Conservation (phyloP, 202 grass and related monocot species). For the Elaeis oleifera region DNA sequence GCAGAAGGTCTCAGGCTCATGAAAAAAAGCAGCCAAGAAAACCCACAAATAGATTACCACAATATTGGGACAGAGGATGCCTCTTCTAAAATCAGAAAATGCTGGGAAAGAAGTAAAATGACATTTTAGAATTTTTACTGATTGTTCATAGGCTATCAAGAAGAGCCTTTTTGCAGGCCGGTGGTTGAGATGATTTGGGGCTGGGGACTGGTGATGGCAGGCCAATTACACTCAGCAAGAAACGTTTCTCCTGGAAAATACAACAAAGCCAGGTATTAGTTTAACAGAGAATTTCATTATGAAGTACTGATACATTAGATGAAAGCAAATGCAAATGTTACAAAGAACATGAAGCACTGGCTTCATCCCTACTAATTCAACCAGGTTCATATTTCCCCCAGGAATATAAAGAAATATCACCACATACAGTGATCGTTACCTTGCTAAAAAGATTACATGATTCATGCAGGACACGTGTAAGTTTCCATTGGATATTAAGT, state of each 20-base stretch:
- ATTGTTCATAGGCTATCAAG: slow-evolving; percentile 62
- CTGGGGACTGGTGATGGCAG: slow-evolving; percentile 50
- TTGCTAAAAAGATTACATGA: no score
- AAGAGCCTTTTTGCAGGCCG: slow-evolving; percentile 94
- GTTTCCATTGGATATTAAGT: no score
- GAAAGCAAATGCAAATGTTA: neutral
- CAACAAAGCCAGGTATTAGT: slow-evolving; percentile 22
- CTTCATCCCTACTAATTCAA: no score
- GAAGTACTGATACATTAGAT: neutral
- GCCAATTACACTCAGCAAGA: slow-evolving; percentile 65
- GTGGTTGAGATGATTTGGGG: slow-evolving; percentile 51
- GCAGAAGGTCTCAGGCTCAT: no score
- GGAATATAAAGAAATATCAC: neutral
- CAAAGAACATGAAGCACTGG: no score
- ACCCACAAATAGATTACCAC: no score
- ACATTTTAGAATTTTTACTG: slow-evolving; percentile 10
- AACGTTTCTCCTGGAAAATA: slow-evolving; percentile 76
- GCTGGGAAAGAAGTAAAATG: slow-evolving; percentile 16
- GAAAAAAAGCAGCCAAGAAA: no score
- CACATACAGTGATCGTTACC: no score
- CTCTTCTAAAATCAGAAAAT: slow-evolving; percentile 11
- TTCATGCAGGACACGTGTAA: no score
- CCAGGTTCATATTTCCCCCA: no score
- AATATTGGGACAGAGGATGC: no score
- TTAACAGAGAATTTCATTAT: neutral